Percentiles rank a stretch among this genome's conserved stretches.
Evolutionary conservation across 2,329 filamentous ascomycete species (phyloP).

Genomic region (Chrysosporium queenslandicum): DNA sequence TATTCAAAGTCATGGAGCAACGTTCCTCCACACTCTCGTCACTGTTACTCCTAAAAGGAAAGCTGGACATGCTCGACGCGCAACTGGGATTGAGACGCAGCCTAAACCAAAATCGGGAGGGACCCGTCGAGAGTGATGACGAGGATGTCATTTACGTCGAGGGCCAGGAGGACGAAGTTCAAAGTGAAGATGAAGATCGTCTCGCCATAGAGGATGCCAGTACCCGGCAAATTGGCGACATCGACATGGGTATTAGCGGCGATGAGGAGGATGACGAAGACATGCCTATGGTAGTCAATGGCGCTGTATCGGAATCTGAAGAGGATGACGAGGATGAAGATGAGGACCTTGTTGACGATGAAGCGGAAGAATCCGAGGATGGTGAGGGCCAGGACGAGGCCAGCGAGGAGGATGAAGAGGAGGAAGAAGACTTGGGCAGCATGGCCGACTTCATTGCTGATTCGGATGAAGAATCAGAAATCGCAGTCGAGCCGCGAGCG

Average conservation of each 20-base stretch:
- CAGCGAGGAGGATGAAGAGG: constrained; percentile 50
- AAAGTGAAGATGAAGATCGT: constrained; percentile 31
- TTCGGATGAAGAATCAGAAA: constrained; percentile 34
- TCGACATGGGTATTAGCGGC: constrained; percentile 28
- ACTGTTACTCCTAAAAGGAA: constrained; percentile 81
- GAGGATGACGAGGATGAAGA: constrained; percentile 32
- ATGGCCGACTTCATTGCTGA: constrained; percentile 41
- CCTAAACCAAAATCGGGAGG: constrained; percentile 51
- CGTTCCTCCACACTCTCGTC: constrained; percentile 72
- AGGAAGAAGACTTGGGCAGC: constrained; percentile 48
- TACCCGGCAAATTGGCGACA: not conserved
- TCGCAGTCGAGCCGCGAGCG: constrained; percentile 21
- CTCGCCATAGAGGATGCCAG: constrained; percentile 4
- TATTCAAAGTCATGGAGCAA: constrained; percentile 81
- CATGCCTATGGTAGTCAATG: constrained; percentile 46
- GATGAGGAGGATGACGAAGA: constrained; percentile 47
- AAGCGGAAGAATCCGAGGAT: constrained; percentile 35
- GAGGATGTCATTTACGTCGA: constrained; percentile 82
- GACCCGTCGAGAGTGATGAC: constrained; percentile 51
- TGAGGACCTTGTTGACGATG: constrained; percentile 35
- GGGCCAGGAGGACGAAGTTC: constrained; percentile 56
- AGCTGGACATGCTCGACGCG: constrained; percentile 84
- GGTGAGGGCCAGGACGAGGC: constrained; percentile 40
- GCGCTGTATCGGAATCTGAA: constrained; percentile 34
- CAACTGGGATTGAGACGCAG: constrained; percentile 72